phyloP scores from a whole-genome alignment of 192 early-diverging fungal species.

The Podila epigama region DNA sequence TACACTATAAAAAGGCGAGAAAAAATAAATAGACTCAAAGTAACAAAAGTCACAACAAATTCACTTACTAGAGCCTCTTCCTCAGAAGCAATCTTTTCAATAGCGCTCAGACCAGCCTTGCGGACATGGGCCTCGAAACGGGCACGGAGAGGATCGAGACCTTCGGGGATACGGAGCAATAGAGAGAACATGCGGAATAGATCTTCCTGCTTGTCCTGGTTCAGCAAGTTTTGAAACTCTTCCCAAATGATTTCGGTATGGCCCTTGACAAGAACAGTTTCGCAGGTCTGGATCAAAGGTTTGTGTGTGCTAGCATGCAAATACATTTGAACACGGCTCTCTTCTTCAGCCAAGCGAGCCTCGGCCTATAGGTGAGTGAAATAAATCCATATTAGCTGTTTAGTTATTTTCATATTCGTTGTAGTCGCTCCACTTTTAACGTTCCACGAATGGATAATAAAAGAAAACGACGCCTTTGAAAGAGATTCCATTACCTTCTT shows the following conservation, averaged over 20 bases:
- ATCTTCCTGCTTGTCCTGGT: slow-evolving; percentile 88
- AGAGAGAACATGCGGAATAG: slow-evolving; percentile 88
- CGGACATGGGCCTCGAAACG: slow-evolving; percentile 82
- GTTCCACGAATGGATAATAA: no score
- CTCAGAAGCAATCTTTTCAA: slow-evolving; percentile 76
- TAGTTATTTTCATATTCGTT: no score
- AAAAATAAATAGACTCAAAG: neutral
- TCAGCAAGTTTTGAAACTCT: slow-evolving; percentile 91
- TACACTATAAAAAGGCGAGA: no score
- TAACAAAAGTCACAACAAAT: neutral
- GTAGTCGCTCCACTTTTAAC: no score
- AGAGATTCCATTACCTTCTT: slow-evolving; percentile 78
- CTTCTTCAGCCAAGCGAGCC: slow-evolving; percentile 79
- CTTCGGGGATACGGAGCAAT: slow-evolving; percentile 80
- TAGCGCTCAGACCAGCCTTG: slow-evolving; percentile 78
- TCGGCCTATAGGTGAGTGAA: slow-evolving; percentile 61
- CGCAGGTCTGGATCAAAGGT: slow-evolving; percentile 82
- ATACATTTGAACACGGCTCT: slow-evolving; percentile 86
- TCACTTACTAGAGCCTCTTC: slow-evolving; percentile 58
- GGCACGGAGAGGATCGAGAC: slow-evolving; percentile 80
- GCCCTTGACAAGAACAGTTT: slow-evolving; percentile 85
- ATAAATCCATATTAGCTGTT: neutral
- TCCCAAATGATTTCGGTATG: slow-evolving; percentile 85
- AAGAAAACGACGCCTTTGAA: neutral
- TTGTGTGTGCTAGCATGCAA: slow-evolving; percentile 83